Percentiles rank a stretch among this genome's conserved stretches.
These are phyloP conservation scores for Colletotrichum zoysiae DNA, from an alignment of 2,329 filamentous ascomycete genomes.

Conservation along the genomic window DNA sequence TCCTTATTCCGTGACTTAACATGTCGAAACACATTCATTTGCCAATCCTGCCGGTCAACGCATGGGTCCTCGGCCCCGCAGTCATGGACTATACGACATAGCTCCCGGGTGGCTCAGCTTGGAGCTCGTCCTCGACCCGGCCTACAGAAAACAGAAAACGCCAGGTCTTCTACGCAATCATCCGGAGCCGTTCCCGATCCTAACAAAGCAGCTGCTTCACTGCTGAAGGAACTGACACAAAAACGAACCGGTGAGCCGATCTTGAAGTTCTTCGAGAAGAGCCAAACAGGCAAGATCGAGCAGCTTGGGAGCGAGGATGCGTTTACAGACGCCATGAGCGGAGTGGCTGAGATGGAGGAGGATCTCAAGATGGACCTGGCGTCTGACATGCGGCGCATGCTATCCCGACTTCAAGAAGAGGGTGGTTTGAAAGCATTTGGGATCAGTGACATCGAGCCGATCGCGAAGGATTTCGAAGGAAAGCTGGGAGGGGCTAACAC, in stretches of 20 bases:
- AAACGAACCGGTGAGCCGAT: slow-evolving; percentile 42
- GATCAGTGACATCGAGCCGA: slow-evolving; percentile 61
- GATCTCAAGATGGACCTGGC: slow-evolving; percentile 46
- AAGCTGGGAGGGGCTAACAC: slow-evolving; percentile 45
- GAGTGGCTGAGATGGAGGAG: slow-evolving; percentile 47
- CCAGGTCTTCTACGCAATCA: slow-evolving; percentile 1
- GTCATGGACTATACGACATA: slow-evolving; percentile 49
- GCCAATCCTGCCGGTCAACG: slow-evolving; percentile 53
- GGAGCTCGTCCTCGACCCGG: slow-evolving; percentile 23
- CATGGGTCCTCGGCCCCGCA: slow-evolving; percentile 48
- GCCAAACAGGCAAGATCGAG: slow-evolving; percentile 52
- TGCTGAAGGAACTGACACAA: slow-evolving; percentile 44
- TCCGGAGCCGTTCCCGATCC: background rate
- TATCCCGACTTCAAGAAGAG: slow-evolving; percentile 46
- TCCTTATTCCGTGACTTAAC: slow-evolving; percentile 51
- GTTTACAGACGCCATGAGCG: slow-evolving; percentile 55
- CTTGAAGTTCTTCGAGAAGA: slow-evolving; percentile 64
- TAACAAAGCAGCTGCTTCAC: slow-evolving; percentile 33
- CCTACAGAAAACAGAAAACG: slow-evolving; percentile 6
- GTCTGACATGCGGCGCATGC: slow-evolving; percentile 46
- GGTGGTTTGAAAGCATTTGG: slow-evolving; percentile 50
- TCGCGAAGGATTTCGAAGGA: slow-evolving; percentile 47
- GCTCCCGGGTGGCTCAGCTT: slow-evolving; percentile 47
- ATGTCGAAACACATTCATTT: slow-evolving; percentile 53
- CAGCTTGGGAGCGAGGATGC: slow-evolving; percentile 56